These are phyloP conservation scores for Rhytidhysteron rufulum DNA, from an alignment of 2,329 filamentous ascomycete species.

Conservation along the genomic window DNA sequence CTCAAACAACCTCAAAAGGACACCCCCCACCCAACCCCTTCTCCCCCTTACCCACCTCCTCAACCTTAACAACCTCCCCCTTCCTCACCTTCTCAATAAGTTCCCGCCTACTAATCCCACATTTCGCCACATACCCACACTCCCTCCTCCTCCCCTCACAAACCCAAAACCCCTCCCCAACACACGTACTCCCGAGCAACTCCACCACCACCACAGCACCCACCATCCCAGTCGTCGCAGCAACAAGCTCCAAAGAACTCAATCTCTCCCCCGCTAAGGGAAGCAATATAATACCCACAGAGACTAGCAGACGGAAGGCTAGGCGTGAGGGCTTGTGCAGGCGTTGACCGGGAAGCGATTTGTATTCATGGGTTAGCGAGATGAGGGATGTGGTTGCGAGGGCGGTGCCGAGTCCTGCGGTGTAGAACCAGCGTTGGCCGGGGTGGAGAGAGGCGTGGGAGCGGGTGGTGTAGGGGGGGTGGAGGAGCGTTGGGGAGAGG, in stretches of 20 bases:
- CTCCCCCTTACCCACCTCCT: slow-evolving; percentile 30
- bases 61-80: slow-evolving; percentile 28
- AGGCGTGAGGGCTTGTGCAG: slow-evolving; percentile 51
- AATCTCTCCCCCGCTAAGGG: slow-evolving; percentile 45
- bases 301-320: slow-evolving; percentile 47
- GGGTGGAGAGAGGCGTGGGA: slow-evolving; percentile 49
- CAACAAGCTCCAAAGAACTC: slow-evolving; percentile 36
- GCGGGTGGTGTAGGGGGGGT: slow-evolving; percentile 47
- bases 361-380: slow-evolving; percentile 54
- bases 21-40: slow-evolving; percentile 18
- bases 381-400: slow-evolving; percentile 55
- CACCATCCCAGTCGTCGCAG: slow-evolving; percentile 36
- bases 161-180: slow-evolving; percentile 24
- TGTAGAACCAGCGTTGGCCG: slow-evolving; percentile 62
- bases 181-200: slow-evolving; percentile 28
- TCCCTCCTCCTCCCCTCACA: slow-evolving; percentile 19
- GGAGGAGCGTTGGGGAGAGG: slow-evolving; percentile 40
- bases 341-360: slow-evolving; percentile 47
- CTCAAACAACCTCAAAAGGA: neutral
- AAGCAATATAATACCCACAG: slow-evolving; percentile 53
- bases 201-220: slow-evolving; percentile 32
- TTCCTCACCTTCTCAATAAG: slow-evolving; percentile 25
- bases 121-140: slow-evolving; percentile 29
- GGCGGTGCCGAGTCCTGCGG: slow-evolving; percentile 56
- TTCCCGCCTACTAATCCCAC: slow-evolving; percentile 25